Evolutionary conservation across 2,329 filamentous ascomycete species (phyloP), one percentile per base, ranked within the genome.

Genomic region (Rachicladosporium sp.): DNA sequence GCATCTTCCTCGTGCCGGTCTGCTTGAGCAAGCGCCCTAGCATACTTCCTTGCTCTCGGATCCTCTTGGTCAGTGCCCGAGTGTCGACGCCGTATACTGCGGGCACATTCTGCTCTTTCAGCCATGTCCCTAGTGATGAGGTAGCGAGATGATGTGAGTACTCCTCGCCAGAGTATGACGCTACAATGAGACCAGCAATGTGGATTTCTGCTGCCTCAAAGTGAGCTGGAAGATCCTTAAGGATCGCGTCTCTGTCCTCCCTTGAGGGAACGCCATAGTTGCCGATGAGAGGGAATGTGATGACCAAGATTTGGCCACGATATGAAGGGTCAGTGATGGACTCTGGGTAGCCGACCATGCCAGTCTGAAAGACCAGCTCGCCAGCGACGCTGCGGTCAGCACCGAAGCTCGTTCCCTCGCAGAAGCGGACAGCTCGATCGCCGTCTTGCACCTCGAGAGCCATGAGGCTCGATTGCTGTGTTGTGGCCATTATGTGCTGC

Each of bases 331-430:
- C 84, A 45, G 84, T 89, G 53, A 91, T 73, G 35, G 82, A 93
- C 71, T 98, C 91, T 32, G 91, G 88, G 62, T 98, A 98, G 58
- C 91, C 91, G 53, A 96, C 91, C 88, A 96, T 94, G 65, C 91
- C 91, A 43, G 91, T 98, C 74, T 96, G 89, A 70, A 98, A 98
- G 66, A 98, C 91, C 62, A 98, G 73, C 72, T 98, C 91, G 63
- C 91, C 91, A 50, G 89, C 83, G 57, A 93, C 78, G 68, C 85
- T 94, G 74, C 88, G 94, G 58, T 85, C 74, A 48, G 89, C 88
- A 65, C 91, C 91, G 61, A 98, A 98, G 74, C 87, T 94, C 70
- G 85, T 87, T 53, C 91, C 91, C 61, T 93, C 84, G 71, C 87
- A 93, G 58, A 86, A 55, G 43, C 59, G 57, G 39, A 59, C 47